Evolutionary conservation across 768 basidiomycete genomes (phyloP).

Genomic region (Boletus vinaceobasis): DNA sequence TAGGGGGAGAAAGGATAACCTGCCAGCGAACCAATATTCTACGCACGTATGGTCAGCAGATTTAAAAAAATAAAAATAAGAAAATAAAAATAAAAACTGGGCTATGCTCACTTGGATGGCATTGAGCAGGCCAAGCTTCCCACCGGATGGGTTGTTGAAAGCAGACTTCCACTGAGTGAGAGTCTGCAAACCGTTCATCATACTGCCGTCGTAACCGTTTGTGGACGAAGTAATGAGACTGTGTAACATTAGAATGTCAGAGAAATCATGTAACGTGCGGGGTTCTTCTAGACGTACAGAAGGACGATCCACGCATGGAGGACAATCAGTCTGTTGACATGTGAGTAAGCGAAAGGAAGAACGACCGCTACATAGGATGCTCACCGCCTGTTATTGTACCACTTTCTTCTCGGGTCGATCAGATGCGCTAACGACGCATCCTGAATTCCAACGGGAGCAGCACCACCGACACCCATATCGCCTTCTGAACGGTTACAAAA

Average conservation of each 20-base stretch:
- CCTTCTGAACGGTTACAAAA: background rate
- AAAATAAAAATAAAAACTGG: too few species aligned
- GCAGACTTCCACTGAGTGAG: conserved; percentile 59
- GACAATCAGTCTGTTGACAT: conserved; percentile 44
- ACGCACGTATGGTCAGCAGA: background rate
- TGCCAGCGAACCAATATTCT: conserved; percentile 70
- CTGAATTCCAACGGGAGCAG: conserved; percentile 27
- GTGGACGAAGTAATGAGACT: conserved; percentile 75
- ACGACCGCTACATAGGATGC: conserved; percentile 3
- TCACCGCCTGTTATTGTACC: conserved; percentile 78
- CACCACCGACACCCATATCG: conserved; percentile 55
- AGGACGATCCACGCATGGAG: conserved; percentile 72
- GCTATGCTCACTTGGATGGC: conserved; percentile 57
- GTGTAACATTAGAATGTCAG: background rate
- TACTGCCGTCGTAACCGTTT: conserved; percentile 72
- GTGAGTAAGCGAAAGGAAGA: background rate
- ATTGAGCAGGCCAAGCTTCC: conserved; percentile 64
- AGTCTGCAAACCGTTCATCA: conserved; percentile 80
- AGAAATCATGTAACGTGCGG: background rate
- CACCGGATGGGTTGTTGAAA: conserved; percentile 56
- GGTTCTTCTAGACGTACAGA: conserved; percentile 39
- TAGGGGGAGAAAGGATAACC: conserved; percentile 72
- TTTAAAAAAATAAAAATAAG: too few species aligned
- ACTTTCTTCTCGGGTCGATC: conserved; percentile 62
- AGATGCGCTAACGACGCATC: conserved; percentile 48